phyloP scores from a whole-genome alignment of 805 yeast species.

The Starmerella stigmatis region DNA sequence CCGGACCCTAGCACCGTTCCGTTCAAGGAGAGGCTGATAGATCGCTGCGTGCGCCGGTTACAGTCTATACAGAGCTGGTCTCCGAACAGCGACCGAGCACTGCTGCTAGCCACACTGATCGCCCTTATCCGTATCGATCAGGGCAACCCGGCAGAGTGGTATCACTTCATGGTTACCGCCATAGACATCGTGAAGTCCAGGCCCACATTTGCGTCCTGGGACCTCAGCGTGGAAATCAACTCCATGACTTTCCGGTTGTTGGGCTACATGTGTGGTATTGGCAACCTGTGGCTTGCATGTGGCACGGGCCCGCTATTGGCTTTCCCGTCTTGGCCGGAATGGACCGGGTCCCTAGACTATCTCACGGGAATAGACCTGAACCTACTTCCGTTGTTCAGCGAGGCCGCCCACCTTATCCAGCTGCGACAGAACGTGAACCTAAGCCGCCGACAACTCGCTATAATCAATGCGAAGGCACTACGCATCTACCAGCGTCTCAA shows the following conservation, averaged over 20 bases:
- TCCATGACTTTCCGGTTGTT: conserved; percentile 25
- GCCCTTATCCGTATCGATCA: conserved; percentile 19
- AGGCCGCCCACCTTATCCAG: conserved; percentile 35
- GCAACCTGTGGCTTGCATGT: conserved; percentile 12
- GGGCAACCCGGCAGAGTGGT: conserved; percentile 16
- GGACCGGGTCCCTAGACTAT: conserved; percentile 45
- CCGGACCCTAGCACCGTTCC: conserved; percentile 1
- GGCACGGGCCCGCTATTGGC: conserved; percentile 1
- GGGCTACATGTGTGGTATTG: conserved; percentile 19
- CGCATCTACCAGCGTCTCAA: conserved; percentile 17
- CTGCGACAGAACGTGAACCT: conserved; percentile 17
- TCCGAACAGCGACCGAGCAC: not conserved
- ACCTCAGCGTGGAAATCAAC: conserved; percentile 18
- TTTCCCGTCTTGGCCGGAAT: conserved; percentile 28
- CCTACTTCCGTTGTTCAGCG: conserved; percentile 48
- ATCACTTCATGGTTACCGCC: conserved; percentile 10
- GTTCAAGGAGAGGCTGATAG: conserved; percentile 2
- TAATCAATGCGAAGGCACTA: conserved; percentile 16
- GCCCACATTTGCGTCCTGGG: conserved; percentile 21
- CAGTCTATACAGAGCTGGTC: not conserved
- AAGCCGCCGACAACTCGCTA: conserved; percentile 14
- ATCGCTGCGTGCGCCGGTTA: conserved; percentile 6
- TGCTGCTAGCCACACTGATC: conserved; percentile 16
- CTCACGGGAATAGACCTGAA: conserved; percentile 51
- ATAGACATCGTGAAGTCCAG: conserved; percentile 16